Conservation (phyloP, 768 basidiomycete species). For the Russula compacta region DNA sequence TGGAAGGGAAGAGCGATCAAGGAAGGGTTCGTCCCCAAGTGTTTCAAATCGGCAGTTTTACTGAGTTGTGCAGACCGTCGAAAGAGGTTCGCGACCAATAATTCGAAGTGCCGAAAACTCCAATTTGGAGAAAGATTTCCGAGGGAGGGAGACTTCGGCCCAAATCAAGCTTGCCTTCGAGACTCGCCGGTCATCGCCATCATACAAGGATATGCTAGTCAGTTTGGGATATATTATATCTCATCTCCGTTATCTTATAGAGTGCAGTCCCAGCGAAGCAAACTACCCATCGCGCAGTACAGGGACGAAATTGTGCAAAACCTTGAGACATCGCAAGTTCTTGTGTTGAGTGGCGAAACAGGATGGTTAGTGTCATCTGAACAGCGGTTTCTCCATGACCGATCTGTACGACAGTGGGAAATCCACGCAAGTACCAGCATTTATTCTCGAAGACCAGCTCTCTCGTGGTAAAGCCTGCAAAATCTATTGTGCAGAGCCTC, state of each 20-base stretch:
- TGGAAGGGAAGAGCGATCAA: constrained; percentile 50
- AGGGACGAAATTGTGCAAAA: constrained; percentile 60
- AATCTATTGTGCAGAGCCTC: constrained; percentile 91
- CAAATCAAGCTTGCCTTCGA: constrained; percentile 51
- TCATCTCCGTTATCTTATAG: constrained; percentile 1
- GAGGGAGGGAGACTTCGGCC: constrained; percentile 29
- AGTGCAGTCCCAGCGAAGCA: constrained; percentile 58
- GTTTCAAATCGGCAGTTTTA: not conserved
- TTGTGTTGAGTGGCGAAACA: constrained; percentile 81
- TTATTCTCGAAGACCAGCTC: constrained; percentile 86
- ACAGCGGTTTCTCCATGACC: constrained; percentile 4
- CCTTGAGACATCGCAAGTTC: constrained; percentile 67
- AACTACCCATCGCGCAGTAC: constrained; percentile 80
- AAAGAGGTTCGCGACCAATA: not conserved
- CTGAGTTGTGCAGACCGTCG: constrained; percentile 9
- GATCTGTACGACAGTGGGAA: constrained; percentile 57
- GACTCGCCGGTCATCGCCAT: constrained; percentile 47
- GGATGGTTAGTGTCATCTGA: constrained; percentile 43
- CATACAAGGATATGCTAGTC: constrained; percentile 88
- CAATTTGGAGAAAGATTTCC: not conserved
- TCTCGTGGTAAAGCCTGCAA: constrained; percentile 75
- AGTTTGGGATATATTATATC: constrained; percentile 25
- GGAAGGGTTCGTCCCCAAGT: constrained; percentile 32
- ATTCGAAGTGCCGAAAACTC: not conserved
- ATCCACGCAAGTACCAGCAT: constrained; percentile 91